Conservation (phyloP, 2,329 filamentous ascomycete species). For the Aspergillus texensis region DNA sequence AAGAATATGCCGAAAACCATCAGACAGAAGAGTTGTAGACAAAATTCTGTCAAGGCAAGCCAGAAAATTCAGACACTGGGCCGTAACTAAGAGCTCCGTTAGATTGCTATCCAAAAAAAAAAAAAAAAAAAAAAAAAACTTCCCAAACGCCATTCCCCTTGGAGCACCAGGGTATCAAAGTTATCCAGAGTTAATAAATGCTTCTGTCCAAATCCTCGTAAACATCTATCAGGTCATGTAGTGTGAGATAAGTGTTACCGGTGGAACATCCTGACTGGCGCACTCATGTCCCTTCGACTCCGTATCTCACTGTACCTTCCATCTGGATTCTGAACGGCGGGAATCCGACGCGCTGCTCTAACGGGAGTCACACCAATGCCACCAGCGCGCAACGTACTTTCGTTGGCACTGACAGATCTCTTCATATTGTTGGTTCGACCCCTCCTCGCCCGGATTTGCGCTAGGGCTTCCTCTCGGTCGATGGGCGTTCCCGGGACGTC, state of each 20-base stretch:
- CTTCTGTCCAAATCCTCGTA: neutral
- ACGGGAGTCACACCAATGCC: constrained; percentile 29
- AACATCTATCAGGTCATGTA: constrained; percentile 2
- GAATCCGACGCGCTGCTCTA: constrained; percentile 34
- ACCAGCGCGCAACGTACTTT: constrained; percentile 33
- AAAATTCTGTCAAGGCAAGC: neutral
- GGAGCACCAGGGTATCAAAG: constrained; percentile 33
- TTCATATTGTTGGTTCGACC: constrained; percentile 48
- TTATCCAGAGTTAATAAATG: neutral
- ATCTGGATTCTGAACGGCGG: constrained; percentile 34
- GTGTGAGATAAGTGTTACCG: constrained; percentile 16
- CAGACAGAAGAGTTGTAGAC: neutral
- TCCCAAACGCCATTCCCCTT: constrained; percentile 20
- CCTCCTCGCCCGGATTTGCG: constrained; percentile 52
- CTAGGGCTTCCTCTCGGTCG: constrained; percentile 51
- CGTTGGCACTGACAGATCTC: constrained; percentile 43
- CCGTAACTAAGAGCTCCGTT: neutral
- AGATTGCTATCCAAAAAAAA: neutral
- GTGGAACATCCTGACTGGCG: constrained; percentile 39
- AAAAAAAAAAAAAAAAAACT: neutral
- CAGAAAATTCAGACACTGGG: neutral
- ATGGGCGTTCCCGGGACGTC: constrained; percentile 47
- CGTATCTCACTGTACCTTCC: constrained; percentile 31
- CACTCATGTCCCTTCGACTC: constrained; percentile 41
- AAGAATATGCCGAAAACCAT: neutral